phyloP scores from a whole-genome alignment of 306 rosid species.

The Vachellia pachyceras region DNA sequence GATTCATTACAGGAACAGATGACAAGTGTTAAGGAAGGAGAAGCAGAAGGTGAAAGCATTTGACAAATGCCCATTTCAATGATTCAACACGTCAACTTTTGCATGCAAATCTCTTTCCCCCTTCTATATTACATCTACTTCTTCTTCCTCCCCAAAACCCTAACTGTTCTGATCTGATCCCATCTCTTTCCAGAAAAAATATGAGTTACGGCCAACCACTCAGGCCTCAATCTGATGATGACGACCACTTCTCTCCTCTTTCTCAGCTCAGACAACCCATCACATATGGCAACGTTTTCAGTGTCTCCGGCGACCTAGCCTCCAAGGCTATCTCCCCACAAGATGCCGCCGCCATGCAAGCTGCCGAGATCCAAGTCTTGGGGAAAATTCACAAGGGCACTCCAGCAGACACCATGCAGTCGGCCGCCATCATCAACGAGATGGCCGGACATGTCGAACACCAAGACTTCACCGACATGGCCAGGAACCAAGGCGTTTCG shows the following conservation, averaged over 20 bases:
- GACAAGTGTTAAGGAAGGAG: not conserved
- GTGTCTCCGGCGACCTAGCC: slow-evolving; percentile 54
- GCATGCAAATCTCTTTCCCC: not conserved
- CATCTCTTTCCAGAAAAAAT: not conserved
- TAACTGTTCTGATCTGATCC: not conserved
- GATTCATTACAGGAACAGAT: too few relatives aligned
- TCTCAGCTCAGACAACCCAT: slow-evolving; percentile 27
- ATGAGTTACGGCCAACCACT: slow-evolving; percentile 41
- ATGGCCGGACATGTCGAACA: slow-evolving; percentile 33
- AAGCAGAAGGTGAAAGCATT: not conserved
- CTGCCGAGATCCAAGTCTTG: slow-evolving; percentile 46
- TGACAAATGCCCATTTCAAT: too few relatives aligned
- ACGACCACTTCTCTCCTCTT: not conserved
- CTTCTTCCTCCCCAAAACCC: not conserved
- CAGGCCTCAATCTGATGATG: not conserved
- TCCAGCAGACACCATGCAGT: slow-evolving; percentile 55
- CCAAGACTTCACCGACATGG: slow-evolving; percentile 17
- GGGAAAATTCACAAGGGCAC: slow-evolving; percentile 49
- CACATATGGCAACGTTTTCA: slow-evolving; percentile 54
- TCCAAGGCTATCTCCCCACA: slow-evolving; percentile 41
- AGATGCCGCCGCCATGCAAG: slow-evolving; percentile 50
- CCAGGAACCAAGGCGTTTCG: slow-evolving; percentile 33
- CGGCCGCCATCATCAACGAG: slow-evolving; percentile 47
- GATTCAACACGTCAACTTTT: not conserved
- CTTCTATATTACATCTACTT: not conserved